Evolutionary conservation across 1,284 basidiomycete species (phyloP).

Genomic region (Athelia psychrophila): DNA sequence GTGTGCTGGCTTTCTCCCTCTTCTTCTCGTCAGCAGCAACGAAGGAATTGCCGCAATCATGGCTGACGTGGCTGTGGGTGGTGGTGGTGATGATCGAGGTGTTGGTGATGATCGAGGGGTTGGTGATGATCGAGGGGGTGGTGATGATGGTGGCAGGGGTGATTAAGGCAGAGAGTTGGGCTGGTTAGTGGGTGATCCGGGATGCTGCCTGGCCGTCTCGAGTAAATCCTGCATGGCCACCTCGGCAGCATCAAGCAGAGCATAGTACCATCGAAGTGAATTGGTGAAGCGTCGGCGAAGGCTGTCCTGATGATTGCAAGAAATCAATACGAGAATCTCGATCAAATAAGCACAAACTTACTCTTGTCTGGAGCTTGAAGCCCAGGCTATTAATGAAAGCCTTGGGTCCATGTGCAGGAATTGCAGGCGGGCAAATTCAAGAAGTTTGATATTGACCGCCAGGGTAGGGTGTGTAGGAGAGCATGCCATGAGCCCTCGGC

Average conservation of each 20-base stretch:
- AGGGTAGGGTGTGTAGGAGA: constrained; percentile 17
- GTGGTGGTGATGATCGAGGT: too few species aligned
- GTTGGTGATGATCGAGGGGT: not conserved
- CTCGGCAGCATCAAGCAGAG: constrained; percentile 3
- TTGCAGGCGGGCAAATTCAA: constrained; percentile 16
- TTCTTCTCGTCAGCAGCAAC: constrained; percentile 29
- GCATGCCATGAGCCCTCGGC: constrained; percentile 18
- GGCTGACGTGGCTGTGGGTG: constrained; percentile 6
- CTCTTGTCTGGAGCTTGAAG: constrained; percentile 11
- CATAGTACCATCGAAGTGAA: constrained; percentile 12
- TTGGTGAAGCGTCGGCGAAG: constrained; percentile 12
- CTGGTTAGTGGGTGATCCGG: too few species aligned
- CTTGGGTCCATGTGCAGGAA: constrained; percentile 18
- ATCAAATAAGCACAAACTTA: not conserved
- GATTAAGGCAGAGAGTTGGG: not conserved
- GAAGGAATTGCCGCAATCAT: constrained; percentile 29
- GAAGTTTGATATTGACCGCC: constrained; percentile 19
- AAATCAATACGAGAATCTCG: not conserved
- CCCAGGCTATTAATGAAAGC: constrained; percentile 11
- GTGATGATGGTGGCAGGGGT: not conserved
- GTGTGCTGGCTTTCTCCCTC: constrained; percentile 24
- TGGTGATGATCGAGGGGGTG: too few species aligned
- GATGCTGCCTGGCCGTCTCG: not conserved
- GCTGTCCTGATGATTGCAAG: constrained; percentile 7
- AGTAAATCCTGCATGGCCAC: not conserved